phyloP scores from a whole-genome alignment of 768 basidiomycete genomes.

The Agaricus blazei region DNA sequence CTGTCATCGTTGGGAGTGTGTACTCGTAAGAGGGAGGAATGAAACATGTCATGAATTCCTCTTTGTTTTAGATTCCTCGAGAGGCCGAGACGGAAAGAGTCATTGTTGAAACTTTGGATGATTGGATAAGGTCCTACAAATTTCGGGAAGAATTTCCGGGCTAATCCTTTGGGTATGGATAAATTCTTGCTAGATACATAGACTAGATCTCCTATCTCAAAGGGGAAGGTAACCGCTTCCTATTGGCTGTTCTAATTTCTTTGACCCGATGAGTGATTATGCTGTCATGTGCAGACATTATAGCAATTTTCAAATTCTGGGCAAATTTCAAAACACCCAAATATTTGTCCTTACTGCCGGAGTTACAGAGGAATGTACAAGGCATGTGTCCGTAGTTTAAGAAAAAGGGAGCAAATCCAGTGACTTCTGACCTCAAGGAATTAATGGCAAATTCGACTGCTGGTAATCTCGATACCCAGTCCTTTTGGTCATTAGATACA shows the following conservation, averaged over 20 bases:
- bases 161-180: constrained; percentile 2
- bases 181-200: constrained; percentile 11
- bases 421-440: constrained; percentile 15
- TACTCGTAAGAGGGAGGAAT: too few species aligned
- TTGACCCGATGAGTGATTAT: constrained; percentile 21
- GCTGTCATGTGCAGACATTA: constrained; percentile 28
- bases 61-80: too few species aligned
- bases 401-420: constrained; percentile 22
- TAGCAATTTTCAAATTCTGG: constrained; percentile 16
- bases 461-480: constrained; percentile 26
- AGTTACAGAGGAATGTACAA: constrained; percentile 17
- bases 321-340: constrained; percentile 19
- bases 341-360: constrained; percentile 5
- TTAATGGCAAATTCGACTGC: constrained; percentile 20
- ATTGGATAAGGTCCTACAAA: background rate
- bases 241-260: constrained; percentile 23
- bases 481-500: constrained; percentile 22
- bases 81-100: too few species aligned
- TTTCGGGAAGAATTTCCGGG: background rate
- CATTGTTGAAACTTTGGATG: background rate
- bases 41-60: too few species aligned
- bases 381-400: constrained; percentile 19
- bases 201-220: constrained; percentile 7
- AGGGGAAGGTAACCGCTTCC: constrained; percentile 7
- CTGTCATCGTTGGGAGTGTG: too few species aligned